These are phyloP conservation scores for Solanum aculeatissimum DNA, from an alignment of 305 asterid species.

Conservation along the genomic window DNA sequence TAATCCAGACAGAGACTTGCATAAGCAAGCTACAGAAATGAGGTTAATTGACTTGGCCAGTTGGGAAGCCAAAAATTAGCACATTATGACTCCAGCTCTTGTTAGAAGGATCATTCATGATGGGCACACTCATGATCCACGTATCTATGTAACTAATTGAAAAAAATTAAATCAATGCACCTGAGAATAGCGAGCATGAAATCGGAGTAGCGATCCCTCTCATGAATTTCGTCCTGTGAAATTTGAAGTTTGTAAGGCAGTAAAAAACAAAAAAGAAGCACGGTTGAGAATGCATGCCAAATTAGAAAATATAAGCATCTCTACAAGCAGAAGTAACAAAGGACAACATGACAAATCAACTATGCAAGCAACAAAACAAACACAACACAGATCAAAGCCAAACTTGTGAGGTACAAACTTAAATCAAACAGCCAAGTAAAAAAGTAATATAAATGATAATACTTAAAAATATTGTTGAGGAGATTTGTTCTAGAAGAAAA, in stretches of 20 bases:
- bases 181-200: conserved; percentile 95
- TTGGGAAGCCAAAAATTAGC: not conserved
- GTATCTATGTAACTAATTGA: not conserved
- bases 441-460: not conserved
- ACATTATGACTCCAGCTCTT: not conserved
- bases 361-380: not conserved
- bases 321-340: not conserved
- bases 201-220: conserved; percentile 96
- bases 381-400: not conserved
- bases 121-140: not conserved
- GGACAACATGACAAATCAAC: not conserved
- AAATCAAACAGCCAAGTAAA: not conserved
- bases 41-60: not conserved
- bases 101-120: not conserved
- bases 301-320: not conserved
- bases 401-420: not conserved
- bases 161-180: conserved; percentile 26
- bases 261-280: conserved; percentile 3
- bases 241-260: conserved; percentile 2
- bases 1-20: not conserved
- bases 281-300: conserved; percentile 3
- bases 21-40: not conserved
- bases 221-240: conserved; percentile 95
- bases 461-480: not conserved
- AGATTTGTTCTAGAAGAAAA: not conserved